Evolutionary conservation across 306 rosid genomes (phyloP).

Genomic region (Rosa rugosa): DNA sequence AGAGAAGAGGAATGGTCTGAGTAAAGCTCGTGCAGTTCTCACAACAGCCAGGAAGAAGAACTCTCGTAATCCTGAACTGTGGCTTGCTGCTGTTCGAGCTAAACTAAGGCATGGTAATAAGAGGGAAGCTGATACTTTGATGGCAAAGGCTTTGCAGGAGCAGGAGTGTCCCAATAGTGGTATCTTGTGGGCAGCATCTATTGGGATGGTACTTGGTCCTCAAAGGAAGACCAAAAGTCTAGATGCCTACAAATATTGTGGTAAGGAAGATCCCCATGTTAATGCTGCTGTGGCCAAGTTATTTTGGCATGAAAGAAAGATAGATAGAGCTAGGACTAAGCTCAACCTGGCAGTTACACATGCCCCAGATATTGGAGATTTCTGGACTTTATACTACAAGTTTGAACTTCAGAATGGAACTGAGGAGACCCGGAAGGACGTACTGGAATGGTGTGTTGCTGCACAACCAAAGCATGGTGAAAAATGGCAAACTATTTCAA

Average conservation of each 20-base stretch:
- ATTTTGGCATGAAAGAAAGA: constrained; percentile 82
- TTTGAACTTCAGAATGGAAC: constrained; percentile 86
- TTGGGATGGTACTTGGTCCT: constrained; percentile 83
- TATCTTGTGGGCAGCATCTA: constrained; percentile 73
- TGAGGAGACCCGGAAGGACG: constrained; percentile 78
- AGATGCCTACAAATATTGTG: constrained; percentile 80
- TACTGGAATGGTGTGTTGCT: constrained; percentile 59
- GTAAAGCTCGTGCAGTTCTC: constrained; percentile 83
- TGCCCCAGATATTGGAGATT: constrained; percentile 84
- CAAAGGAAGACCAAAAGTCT: constrained; percentile 70
- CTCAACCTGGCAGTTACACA: constrained; percentile 71
- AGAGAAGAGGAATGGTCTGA: constrained; percentile 73
- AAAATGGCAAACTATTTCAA: constrained; percentile 74
- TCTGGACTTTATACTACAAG: constrained; percentile 79
- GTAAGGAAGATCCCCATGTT: constrained; percentile 76
- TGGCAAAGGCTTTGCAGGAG: constrained; percentile 84
- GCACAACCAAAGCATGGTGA: constrained; percentile 93
- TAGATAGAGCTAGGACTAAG: constrained; percentile 78
- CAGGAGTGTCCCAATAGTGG: constrained; percentile 87
- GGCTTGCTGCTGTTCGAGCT: constrained; percentile 81
- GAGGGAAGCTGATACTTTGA: constrained; percentile 20
- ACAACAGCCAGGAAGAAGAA: constrained; percentile 79
- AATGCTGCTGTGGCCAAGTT: constrained; percentile 73
- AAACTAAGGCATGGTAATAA: constrained; percentile 65
- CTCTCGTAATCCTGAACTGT: constrained; percentile 77